Evolutionary conservation across 1,284 basidiomycete species (phyloP), one percentile per base, ranked within the genome.

Genomic region (Pascua guehoae): DNA sequence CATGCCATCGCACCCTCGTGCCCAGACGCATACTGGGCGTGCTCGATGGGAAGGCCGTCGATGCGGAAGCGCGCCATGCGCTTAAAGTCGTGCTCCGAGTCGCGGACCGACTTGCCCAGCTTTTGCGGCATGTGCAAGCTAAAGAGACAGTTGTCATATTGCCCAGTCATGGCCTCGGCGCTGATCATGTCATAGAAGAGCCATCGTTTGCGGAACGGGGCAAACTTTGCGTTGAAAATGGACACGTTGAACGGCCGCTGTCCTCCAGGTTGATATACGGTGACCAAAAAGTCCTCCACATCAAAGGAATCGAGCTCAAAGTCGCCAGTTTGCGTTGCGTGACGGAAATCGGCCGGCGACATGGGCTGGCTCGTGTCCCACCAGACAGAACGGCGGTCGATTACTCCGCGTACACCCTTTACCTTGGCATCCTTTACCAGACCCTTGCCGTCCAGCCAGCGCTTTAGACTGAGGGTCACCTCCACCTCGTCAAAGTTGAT

Each of bases 91-190:
- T 91, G 85, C 47, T 88, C 77, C 62, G 94, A 89, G 69, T 86
- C 87, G 62, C 89, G 88, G 12, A 32, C 41, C 37, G 38, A 12
- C 47, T 85, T 90, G 5, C 93, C 91, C 50, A 98, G 91, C 72
- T 90, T 95, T 78, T 99, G 95, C 9, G 95, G 95, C 72, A 88
- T 91, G 75, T 98, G 95, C 62, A 99, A 75, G 69, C 93, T 97
- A 80, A 98, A 97, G 14, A 99, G 73, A 69, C 96, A 99, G 68
- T 97, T 97, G 73, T 99, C 95, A 64, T 95, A 90, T 72, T 99
- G 96, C 1, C 95, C 95, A 5, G 96, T 95, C 55, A 98, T 90
- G 56, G 88, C 89, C 66, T 98, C 93, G 0, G 95, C 95, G 47
- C 85, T 86, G 55, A 94, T 77, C 66, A 93, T 86, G 73, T 97